Conservation (phyloP, 2,329 filamentous ascomycete genomes). For the Botrytis elliptica region DNA sequence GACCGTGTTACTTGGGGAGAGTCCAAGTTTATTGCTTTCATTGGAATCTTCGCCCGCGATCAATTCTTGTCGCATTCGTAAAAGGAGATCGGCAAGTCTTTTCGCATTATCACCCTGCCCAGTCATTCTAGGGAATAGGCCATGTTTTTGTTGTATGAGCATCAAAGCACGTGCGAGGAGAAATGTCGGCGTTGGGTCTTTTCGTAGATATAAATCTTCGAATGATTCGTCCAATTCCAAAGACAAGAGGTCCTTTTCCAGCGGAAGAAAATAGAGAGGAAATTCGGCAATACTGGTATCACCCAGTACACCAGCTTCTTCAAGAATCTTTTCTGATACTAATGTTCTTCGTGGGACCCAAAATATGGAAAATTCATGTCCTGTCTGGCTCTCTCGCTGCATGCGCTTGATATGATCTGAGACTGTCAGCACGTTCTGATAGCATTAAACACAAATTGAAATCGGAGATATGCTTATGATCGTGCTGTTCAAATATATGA, state of each 20-base stretch:
- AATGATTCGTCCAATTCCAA: conserved; percentile 88
- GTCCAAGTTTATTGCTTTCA: conserved; percentile 60
- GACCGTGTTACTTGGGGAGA: conserved; percentile 81
- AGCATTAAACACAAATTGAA: conserved; percentile 45
- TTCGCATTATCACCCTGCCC: conserved; percentile 96
- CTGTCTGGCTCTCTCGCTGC: conserved; percentile 80
- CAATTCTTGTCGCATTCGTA: conserved; percentile 88
- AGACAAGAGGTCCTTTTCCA: conserved; percentile 89
- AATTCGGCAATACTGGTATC: conserved; percentile 88
- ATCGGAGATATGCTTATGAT: conserved; percentile 44
- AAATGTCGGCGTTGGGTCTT: conserved; percentile 88
- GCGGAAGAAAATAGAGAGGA: conserved; percentile 82
- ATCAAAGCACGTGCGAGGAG: conserved; percentile 89
- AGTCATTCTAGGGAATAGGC: conserved; percentile 89
- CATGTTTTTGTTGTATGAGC: conserved; percentile 87
- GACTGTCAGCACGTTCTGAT: conserved; percentile 59
- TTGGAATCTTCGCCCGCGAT: conserved; percentile 73
- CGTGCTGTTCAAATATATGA: conserved; percentile 37
- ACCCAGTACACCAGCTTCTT: conserved; percentile 89
- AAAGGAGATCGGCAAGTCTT: conserved; percentile 78
- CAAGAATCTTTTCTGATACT: conserved; percentile 85
- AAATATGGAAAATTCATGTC: conserved; percentile 95
- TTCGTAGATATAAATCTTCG: conserved; percentile 80
- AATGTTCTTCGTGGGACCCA: conserved; percentile 92
- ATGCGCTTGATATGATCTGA: conserved; percentile 88